A percentile compares a stretch with the other conserved stretches of the same genome.
Evolutionary conservation across 208 protist genomes (phyloP).

Genomic region (Wallacemonas sp.): DNA sequence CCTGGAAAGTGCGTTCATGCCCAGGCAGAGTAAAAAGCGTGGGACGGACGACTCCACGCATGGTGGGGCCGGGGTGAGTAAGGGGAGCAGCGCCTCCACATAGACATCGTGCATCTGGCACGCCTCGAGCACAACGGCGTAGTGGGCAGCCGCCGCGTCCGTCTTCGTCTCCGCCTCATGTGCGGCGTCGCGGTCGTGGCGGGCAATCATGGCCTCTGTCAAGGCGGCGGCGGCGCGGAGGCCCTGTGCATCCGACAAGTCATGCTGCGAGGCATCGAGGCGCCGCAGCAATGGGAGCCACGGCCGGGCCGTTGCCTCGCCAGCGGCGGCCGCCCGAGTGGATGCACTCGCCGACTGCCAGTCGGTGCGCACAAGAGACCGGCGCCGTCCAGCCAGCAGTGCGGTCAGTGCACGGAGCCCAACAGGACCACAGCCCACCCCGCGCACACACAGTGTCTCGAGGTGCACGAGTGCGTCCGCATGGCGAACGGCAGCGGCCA

Average conservation of each 20-base stretch:
- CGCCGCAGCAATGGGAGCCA: constrained; percentile 9
- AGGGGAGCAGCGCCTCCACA: background rate
- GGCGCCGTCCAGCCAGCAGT: constrained; percentile 1
- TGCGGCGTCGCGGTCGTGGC: too few relatives aligned
- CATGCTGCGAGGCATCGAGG: constrained; percentile 24
- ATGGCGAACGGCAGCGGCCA: constrained; percentile 2
- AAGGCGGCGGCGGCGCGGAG: too few relatives aligned
- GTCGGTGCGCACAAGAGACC: too few relatives aligned
- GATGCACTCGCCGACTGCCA: too few relatives aligned
- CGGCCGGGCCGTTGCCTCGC: too few relatives aligned
- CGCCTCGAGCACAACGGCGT: constrained; percentile 14
- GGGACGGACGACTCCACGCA: too few relatives aligned
- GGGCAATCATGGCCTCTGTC: too few relatives aligned
- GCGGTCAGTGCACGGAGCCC: constrained; percentile 12
- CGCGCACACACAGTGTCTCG: constrained; percentile 19
- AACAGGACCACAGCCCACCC: constrained; percentile 24
- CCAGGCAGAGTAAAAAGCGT: constrained; percentile 17
- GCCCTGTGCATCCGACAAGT: too few relatives aligned
- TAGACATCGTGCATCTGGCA: background rate
- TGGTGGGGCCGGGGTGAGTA: background rate
- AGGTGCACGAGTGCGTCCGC: too few relatives aligned
- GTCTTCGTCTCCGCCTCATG: too few relatives aligned
- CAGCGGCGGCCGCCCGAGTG: too few relatives aligned
- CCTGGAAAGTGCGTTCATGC: constrained; percentile 16
- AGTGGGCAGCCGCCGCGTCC: too few relatives aligned